Conservation (phyloP, 148 eudicot genomes). For the Fallopia convolvulus region DNA sequence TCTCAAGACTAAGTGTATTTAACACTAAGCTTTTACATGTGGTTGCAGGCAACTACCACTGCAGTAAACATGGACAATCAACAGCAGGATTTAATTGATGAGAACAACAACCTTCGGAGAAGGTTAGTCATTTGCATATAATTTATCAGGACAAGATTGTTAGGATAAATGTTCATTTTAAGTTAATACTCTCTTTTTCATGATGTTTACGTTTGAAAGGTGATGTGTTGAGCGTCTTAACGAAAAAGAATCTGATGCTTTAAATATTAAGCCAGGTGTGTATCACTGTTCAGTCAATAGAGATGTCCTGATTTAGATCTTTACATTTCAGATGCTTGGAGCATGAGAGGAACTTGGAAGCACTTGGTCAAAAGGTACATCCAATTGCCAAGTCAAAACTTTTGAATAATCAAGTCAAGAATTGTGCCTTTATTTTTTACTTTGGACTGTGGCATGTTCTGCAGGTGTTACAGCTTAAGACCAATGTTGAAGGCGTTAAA, state of each 20-base stretch:
- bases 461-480: slow-evolving; percentile 22
- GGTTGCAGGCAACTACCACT: background rate
- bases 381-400: background rate
- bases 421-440: background rate
- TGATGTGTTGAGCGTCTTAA: background rate
- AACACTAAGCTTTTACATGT: background rate
- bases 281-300: background rate
- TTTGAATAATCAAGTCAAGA: background rate
- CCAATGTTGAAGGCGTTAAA: slow-evolving; percentile 22
- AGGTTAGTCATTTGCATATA: slow-evolving; percentile 4
- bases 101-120: slow-evolving; percentile 10
- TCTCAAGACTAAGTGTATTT: background rate
- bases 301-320: slow-evolving; percentile 11
- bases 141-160: background rate
- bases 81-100: background rate
- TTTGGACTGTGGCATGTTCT: background rate
- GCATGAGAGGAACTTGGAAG: slow-evolving; percentile 39
- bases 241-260: background rate
- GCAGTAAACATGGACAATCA: background rate
- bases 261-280: background rate
- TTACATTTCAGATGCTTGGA: slow-evolving; percentile 42
- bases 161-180: background rate
- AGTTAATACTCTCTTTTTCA: background rate
- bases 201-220: background rate
- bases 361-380: slow-evolving; percentile 50